phyloP scores from a whole-genome alignment of 2,329 filamentous ascomycete genomes.

The Ophiostoma quercus region DNA sequence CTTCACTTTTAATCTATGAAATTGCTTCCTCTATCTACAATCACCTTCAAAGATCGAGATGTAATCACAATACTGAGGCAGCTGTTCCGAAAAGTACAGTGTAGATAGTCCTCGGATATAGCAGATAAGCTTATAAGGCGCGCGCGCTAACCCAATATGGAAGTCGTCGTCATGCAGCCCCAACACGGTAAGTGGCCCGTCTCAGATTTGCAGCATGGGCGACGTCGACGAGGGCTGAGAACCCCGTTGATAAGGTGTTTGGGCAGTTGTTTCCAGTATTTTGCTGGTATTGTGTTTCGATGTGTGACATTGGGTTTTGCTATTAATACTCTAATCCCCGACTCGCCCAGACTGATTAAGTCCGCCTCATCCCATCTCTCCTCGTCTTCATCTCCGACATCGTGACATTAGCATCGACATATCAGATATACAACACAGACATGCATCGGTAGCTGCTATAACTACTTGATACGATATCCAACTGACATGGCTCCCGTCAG shows the following conservation, averaged over 20 bases:
- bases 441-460: neutral
- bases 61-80: neutral
- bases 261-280: neutral
- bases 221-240: slow-evolving; percentile 4
- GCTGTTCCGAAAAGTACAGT: neutral
- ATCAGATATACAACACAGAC: neutral
- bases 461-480: neutral
- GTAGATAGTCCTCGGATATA: neutral
- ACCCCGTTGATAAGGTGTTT: neutral
- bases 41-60: neutral
- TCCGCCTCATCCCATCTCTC: neutral
- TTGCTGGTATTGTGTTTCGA: neutral
- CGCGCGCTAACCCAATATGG: neutral
- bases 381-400: neutral
- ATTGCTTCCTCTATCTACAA: neutral
- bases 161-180: slow-evolving; percentile 6
- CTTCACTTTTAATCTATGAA: neutral
- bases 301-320: neutral
- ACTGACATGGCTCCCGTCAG: neutral
- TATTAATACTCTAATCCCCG: slow-evolving; percentile 2
- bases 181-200: neutral
- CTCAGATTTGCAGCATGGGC: neutral
- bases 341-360: neutral
- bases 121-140: neutral
- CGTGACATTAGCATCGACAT: too few species aligned